Percentiles rank a stretch among this genome's conserved stretches.
These are phyloP conservation scores for Aspergillus felis DNA, from an alignment of 2,329 filamentous ascomycete species.

Conservation along the genomic window DNA sequence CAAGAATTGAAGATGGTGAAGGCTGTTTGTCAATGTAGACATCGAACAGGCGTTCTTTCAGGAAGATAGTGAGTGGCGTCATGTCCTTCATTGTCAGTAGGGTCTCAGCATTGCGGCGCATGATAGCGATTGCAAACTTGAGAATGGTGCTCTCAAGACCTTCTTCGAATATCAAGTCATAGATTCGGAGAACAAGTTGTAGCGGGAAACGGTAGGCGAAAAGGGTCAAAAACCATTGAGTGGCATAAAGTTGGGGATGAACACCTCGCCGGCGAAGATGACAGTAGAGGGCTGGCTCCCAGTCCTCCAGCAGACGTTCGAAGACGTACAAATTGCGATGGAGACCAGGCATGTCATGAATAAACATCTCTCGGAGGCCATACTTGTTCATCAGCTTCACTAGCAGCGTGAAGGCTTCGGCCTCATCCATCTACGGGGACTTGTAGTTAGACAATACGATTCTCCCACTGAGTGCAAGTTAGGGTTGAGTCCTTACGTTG, in stretches of 20 bases:
- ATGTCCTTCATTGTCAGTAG: constrained; percentile 87
- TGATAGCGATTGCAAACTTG: constrained; percentile 89
- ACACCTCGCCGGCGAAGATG: constrained; percentile 86
- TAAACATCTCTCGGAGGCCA: constrained; percentile 84
- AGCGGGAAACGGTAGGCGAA: constrained; percentile 97
- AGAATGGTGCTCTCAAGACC: constrained; percentile 83
- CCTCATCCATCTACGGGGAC: constrained; percentile 74
- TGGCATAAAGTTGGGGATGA: constrained; percentile 88
- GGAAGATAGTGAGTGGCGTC: constrained; percentile 78
- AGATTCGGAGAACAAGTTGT: constrained; percentile 92
- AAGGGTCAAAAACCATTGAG: constrained; percentile 98
- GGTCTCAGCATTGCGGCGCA: constrained; percentile 84
- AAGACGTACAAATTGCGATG: constrained; percentile 94
- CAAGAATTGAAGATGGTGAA: constrained; percentile 85
- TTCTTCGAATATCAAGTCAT: constrained; percentile 91
- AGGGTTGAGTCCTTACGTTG: constrained; percentile 58
- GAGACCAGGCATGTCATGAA: constrained; percentile 92
- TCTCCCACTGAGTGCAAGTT: background rate
- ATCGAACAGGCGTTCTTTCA: constrained; percentile 93
- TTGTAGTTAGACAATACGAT: constrained; percentile 8
- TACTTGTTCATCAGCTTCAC: constrained; percentile 97
- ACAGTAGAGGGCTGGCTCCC: constrained; percentile 91
- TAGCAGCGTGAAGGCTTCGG: constrained; percentile 91
- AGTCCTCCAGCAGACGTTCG: constrained; percentile 86
- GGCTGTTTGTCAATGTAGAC: constrained; percentile 95